Evolutionary conservation across 306 rosid genomes (phyloP).

Genomic region (Pyrus pyrifolia): DNA sequence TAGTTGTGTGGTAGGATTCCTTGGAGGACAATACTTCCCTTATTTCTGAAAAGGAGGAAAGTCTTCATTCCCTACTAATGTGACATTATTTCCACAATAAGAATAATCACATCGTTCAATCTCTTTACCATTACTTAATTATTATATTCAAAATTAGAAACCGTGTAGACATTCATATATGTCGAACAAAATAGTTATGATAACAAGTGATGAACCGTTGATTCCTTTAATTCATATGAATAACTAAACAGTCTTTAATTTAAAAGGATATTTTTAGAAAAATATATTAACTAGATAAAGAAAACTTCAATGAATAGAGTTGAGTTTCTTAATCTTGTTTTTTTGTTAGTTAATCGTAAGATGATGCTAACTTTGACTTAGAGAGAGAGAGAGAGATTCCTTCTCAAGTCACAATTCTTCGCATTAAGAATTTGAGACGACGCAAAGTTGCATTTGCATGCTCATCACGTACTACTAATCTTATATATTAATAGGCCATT

Average conservation of each 20-base stretch:
- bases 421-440: background rate
- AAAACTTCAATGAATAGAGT: background rate
- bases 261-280: no score
- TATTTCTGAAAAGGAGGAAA: background rate
- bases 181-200: background rate
- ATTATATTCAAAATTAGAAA: no score
- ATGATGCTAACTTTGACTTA: background rate
- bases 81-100: background rate
- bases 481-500: constrained; percentile 23
- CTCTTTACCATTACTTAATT: no score
- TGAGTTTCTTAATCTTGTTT: background rate
- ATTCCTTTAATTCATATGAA: no score
- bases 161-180: background rate
- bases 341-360: background rate
- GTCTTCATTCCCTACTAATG: background rate
- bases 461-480: constrained; percentile 39
- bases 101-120: background rate
- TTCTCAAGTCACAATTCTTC: background rate
- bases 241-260: no score
- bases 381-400: background rate
- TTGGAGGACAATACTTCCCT: background rate
- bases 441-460: constrained; percentile 37
- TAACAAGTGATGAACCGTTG: background rate
- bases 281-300: background rate
- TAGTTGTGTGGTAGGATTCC: background rate